Evolutionary conservation across 2,329 filamentous ascomycete species (phyloP), one percentile per base, ranked within the genome.

Genomic region (Ciborinia camelliae): DNA sequence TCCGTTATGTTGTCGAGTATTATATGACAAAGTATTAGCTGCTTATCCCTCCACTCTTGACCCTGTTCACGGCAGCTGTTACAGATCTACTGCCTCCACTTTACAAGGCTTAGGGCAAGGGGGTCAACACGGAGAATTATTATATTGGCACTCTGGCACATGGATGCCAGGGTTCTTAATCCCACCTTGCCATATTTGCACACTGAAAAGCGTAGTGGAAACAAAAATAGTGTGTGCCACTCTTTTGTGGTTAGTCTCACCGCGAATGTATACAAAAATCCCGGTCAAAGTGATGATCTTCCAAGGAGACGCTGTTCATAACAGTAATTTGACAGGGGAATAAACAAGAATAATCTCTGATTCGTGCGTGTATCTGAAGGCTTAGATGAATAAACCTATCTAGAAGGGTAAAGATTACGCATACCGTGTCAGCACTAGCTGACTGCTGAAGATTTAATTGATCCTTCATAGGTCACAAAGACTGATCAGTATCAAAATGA

Each of bases 11-110:
- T 54, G 52, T 39, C 35, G 14, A 30, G 18, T 57, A 57, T 43
- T 45, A 43, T 45, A 32, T 30, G 26, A 30, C 9, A n/a, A 51
- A 51, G 10, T 51, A n/a, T 12, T 28, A 57, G 39, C 39, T 43
- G n/a, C 39, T 43, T n/a, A 45, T 14, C 10, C 53, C 39, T 57
- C 54, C 39, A 57, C 54, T 57, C 54, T 57, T 57, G 54, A 32
- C 28, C 18, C 18, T 57, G 54, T 41, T 39, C 30, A 28, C 48
- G 32, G 23, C 26, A 6, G 39, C 26, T 45, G 39, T 23, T 10
- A 23, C 26, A 57, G 28, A 57, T 45, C 26, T 26, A 57, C 26
- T n/a, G 3, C 37, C 39, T 57, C 39, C 39, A 57, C 53, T 23
- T 45, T 57, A 30, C 39, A 20, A 41, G 26, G 54, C 54, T 57